Conservation (phyloP, 257 asterid species). For the Agastache rugosa region DNA sequence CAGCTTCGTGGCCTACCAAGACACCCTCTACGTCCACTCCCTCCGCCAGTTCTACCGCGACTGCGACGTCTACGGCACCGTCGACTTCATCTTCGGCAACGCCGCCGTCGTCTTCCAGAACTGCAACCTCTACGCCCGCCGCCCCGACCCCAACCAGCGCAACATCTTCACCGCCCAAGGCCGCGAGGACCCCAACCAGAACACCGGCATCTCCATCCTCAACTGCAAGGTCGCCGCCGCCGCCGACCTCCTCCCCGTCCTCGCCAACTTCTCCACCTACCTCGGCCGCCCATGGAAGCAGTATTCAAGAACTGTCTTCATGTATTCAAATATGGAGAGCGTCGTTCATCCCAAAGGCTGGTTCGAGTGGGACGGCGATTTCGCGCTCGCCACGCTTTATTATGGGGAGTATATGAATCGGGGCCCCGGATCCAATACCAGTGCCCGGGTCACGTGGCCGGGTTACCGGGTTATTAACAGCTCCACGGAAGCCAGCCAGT, state of each 20-base stretch:
- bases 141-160: conserved; percentile 64
- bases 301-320: conserved; percentile 75
- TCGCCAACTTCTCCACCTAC: conserved; percentile 58
- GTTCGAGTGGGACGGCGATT: conserved; percentile 73
- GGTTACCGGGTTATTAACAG: conserved; percentile 70
- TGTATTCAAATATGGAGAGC: conserved; percentile 54
- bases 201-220: conserved; percentile 89
- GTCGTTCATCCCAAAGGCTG: conserved; percentile 79
- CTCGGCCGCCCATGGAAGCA: conserved; percentile 93
- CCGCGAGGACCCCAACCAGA: conserved; percentile 92
- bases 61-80: conserved; percentile 91
- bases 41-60: conserved; percentile 92
- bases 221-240: conserved; percentile 81
- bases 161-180: conserved; percentile 98
- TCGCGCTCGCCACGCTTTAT: conserved; percentile 65
- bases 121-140: conserved; percentile 85
- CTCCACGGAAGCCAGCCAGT: conserved; percentile 71
- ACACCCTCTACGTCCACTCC: conserved; percentile 93
- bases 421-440: conserved; percentile 89
- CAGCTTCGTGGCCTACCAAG: conserved; percentile 93
- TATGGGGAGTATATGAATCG: conserved; percentile 90
- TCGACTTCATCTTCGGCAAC: conserved; percentile 96
- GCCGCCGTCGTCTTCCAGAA: conserved; percentile 90
- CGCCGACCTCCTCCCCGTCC: conserved; percentile 77
- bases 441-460: conserved; percentile 77